These are phyloP conservation scores for Mycena sanguinolenta DNA, from an alignment of 768 basidiomycete genomes.

Conservation along the genomic window DNA sequence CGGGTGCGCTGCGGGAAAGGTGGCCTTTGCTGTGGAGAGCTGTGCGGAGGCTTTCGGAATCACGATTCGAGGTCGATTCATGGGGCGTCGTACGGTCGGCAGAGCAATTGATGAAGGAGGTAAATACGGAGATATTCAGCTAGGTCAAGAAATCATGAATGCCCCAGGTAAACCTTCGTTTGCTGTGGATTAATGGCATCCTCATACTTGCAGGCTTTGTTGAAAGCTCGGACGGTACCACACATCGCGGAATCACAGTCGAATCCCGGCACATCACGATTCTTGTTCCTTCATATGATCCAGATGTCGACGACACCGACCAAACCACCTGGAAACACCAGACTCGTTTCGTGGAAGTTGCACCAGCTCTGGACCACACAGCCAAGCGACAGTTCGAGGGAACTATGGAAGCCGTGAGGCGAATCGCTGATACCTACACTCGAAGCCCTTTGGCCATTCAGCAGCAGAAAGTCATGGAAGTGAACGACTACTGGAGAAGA, in stretches of 20 bases:
- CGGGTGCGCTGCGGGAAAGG: slow-evolving; percentile 23
- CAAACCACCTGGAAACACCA: slow-evolving; percentile 35
- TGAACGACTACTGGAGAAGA: slow-evolving; percentile 23
- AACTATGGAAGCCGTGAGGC: not conserved
- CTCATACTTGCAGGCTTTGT: slow-evolving; percentile 33
- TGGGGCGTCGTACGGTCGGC: slow-evolving; percentile 32
- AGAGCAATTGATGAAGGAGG: slow-evolving; percentile 35
- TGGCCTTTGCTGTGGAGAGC: no score
- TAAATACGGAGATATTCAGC: slow-evolving; percentile 32
- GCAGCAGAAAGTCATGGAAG: slow-evolving; percentile 4
- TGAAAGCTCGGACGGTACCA: slow-evolving; percentile 44
- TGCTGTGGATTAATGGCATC: slow-evolving; percentile 1
- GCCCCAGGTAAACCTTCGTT: slow-evolving; percentile 19
- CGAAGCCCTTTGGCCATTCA: slow-evolving; percentile 8
- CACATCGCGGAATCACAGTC: slow-evolving; percentile 41
- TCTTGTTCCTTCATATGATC: slow-evolving; percentile 35
- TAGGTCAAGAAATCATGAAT: no score
- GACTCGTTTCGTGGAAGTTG: no score
- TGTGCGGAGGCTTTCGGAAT: no score
- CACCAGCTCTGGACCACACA: slow-evolving; percentile 21
- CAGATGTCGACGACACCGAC: slow-evolving; percentile 34
- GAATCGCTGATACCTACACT: no score
- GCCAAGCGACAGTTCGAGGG: slow-evolving; percentile 16
- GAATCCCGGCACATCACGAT: no score
- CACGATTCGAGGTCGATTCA: slow-evolving; percentile 9